Base-by-base conservation (phyloP, 441 rosid genomes). In the Daphne laureola region DNA sequence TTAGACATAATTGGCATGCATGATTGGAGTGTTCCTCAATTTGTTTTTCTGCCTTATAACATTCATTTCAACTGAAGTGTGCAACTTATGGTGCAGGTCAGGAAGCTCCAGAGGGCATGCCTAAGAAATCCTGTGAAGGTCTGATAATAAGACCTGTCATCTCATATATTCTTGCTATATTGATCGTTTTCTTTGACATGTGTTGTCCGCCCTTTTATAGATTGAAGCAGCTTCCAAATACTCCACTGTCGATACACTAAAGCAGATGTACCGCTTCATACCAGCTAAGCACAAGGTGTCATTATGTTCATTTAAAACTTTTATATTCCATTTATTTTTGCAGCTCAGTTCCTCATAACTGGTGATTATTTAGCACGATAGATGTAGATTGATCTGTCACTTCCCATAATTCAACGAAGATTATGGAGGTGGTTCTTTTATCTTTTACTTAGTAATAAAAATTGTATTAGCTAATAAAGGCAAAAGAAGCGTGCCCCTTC, bases 61-160 rank as follows among this genome's bases (percentile, higher is more conserved):
- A 4, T 31, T 31, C 38, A 6, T 31, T 31, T 31, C 9, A 31
- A 31, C 11, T 31, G 38, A 31, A 31, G 38, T 6, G 38, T 31
- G 11, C 38, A 17, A 51, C 67, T 63, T 48, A 49, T 61, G 36
- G 53, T 67, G 56, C 64, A 94, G 99, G 99, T 90, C 63, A 55
- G 56, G 51, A 93, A 90, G 80, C 97, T 93, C 50, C 91, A 93
- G 68, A 87, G 97, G 62, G 97, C 95, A 51, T 93, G 95, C 67
- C 67, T 90, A 55, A 79, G 79, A 64, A 83, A 87, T 73, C 99
- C 97, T 57, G 97, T 86, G 51, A 93, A 90, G 95, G 99, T 93
- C 41, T 46, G 48, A 15, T 54, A 21, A 41, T 60, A 61, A 35
- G 49, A 12, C 31, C 51, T 41, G 26, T 31, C 49, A 21, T 54